These are phyloP conservation scores for Chytriomyces sp. DNA, from an alignment of 192 early-diverging fungal genomes.

Conservation along the genomic window DNA sequence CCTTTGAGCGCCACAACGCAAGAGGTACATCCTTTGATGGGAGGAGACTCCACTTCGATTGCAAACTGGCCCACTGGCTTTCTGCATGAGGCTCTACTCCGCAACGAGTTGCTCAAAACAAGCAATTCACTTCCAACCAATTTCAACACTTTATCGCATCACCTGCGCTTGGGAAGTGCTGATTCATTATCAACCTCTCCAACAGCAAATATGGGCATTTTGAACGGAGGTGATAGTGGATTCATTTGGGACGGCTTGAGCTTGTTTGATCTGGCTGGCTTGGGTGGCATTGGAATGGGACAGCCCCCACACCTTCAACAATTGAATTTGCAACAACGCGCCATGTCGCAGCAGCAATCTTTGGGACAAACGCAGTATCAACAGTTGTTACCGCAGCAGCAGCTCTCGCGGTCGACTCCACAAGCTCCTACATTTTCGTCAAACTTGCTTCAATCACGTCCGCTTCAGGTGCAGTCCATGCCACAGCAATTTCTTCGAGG, in stretches of 20 bases:
- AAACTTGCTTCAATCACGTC: neutral
- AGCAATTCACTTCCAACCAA: neutral
- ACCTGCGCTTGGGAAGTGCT: neutral
- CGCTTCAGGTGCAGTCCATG: neutral
- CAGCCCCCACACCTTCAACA: neutral
- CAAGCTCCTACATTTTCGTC: neutral
- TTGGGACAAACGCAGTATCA: neutral
- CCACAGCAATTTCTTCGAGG: neutral
- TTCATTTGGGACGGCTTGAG: constrained; percentile 19
- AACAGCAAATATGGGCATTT: neutral
- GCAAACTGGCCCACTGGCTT: neutral
- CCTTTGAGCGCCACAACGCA: neutral
- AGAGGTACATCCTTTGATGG: neutral
- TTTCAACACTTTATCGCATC: neutral
- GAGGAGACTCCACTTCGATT: neutral
- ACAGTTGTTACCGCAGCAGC: too few relatives aligned
- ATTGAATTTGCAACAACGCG: neutral
- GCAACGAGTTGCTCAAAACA: neutral
- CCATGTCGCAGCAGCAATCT: neutral
- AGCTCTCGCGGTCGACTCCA: neutral
- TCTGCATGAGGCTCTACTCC: neutral
- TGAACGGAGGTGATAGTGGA: neutral
- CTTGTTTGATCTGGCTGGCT: constrained; percentile 31
- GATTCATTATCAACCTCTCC: neutral
- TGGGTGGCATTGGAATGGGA: constrained; percentile 14